A percentile compares a stretch with the other conserved stretches of the same genome.
Conservation (phyloP, 345 rosid genomes). For the Mangifera indica region DNA sequence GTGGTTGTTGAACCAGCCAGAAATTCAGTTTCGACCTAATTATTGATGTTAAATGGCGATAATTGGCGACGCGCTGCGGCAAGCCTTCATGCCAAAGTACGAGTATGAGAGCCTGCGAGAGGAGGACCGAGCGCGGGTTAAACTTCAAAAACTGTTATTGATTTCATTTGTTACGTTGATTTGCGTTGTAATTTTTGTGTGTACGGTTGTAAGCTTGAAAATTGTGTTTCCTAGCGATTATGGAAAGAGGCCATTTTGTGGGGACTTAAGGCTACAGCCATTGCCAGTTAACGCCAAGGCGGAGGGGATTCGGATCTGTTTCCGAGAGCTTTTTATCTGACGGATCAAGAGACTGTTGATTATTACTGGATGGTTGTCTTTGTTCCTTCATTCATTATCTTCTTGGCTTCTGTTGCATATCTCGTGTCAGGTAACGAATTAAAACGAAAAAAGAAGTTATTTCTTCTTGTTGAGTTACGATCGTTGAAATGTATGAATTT, state of each 20-base stretch:
- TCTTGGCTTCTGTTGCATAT: slow-evolving; percentile 62
- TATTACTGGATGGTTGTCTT: slow-evolving; percentile 90
- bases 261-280: slow-evolving; percentile 54
- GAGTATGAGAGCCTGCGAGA: slow-evolving; percentile 82
- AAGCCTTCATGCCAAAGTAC: slow-evolving; percentile 86
- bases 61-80: slow-evolving; percentile 80
- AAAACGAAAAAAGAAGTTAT: no score
- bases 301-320: slow-evolving; percentile 61
- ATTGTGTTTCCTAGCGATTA: slow-evolving; percentile 67
- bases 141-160: slow-evolving; percentile 60
- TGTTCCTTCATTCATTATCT: slow-evolving; percentile 57
- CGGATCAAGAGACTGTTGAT: slow-evolving; percentile 86
- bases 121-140: slow-evolving; percentile 76
- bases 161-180: slow-evolving; percentile 28
- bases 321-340: slow-evolving; percentile 73
- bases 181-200: slow-evolving; percentile 44
- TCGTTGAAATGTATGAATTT: neutral
- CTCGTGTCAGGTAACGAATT: slow-evolving; percentile 64
- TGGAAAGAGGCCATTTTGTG: slow-evolving; percentile 71
- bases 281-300: slow-evolving; percentile 48
- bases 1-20: neutral
- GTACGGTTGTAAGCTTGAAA: slow-evolving; percentile 67
- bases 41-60: slow-evolving; percentile 51
- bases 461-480: neutral
- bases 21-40: neutral